phyloP scores from a whole-genome alignment of 148 eudicot genomes.

The Vaccinium myrtillus region DNA sequence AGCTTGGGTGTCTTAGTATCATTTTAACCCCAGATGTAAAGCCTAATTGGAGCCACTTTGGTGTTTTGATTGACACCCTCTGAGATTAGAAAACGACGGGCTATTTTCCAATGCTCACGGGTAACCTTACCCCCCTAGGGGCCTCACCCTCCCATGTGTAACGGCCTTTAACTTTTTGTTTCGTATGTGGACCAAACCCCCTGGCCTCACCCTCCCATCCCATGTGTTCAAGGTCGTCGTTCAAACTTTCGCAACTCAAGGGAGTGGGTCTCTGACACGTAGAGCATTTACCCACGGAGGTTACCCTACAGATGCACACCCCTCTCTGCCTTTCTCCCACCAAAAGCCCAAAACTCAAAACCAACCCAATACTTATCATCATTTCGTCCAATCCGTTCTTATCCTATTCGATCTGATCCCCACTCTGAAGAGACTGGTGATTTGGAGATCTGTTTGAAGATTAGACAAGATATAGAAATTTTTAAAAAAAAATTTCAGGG shows the following conservation, averaged over 20 bases:
- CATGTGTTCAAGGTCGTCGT: background rate
- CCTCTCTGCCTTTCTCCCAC: background rate
- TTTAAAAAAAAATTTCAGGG: too few species aligned
- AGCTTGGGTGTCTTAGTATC: too few species aligned
- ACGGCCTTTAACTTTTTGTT: background rate
- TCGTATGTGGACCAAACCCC: background rate
- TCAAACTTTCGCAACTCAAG: constrained; percentile 15
- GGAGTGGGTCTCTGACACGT: constrained; percentile 2
- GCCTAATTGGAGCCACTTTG: background rate
- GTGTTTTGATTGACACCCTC: background rate
- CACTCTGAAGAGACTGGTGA: too few species aligned
- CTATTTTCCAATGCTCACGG: background rate
- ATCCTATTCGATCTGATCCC: too few species aligned
- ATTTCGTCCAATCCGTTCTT: background rate
- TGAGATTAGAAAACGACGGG: background rate
- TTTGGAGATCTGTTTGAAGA: too few species aligned
- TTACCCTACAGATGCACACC: background rate
- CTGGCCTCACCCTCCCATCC: background rate
- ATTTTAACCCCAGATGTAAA: too few species aligned
- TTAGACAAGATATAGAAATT: too few species aligned
- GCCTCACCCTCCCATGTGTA: too few species aligned
- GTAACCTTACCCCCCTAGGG: background rate
- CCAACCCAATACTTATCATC: background rate
- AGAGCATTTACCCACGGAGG: constrained; percentile 15
- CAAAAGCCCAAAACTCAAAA: background rate